A percentile compares a stretch with the other conserved stretches of the same genome.
Conservation (phyloP, 2,329 filamentous ascomycete genomes). For the Cladosporium sp. region DNA sequence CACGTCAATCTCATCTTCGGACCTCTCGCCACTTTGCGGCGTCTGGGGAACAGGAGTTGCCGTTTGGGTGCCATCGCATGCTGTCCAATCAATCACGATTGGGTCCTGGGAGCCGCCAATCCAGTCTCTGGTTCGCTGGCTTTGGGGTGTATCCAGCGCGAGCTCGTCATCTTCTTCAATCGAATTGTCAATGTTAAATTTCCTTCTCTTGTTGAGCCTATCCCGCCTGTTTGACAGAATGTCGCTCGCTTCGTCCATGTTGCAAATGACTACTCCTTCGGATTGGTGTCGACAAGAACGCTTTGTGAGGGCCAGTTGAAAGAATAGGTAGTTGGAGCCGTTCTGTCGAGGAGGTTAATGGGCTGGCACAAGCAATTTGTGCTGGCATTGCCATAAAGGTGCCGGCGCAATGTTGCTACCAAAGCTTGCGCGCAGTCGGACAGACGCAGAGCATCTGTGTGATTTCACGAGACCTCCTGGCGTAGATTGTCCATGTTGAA, state of each 20-base stretch:
- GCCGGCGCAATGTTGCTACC: neutral
- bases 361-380: neutral
- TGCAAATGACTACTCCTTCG: neutral
- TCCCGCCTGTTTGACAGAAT: neutral
- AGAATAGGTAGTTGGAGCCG: neutral
- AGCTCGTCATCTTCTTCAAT: neutral
- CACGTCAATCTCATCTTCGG: neutral
- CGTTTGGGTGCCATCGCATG: neutral
- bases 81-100: neutral
- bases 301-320: neutral
- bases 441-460: neutral
- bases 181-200: neutral
- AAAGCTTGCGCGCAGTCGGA: neutral
- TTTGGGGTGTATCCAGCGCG: neutral
- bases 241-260: neutral
- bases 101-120: neutral
- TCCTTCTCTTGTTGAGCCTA: neutral
- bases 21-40: neutral
- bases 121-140: neutral
- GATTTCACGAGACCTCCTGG: neutral
- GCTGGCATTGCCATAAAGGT: neutral
- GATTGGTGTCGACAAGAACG: neutral
- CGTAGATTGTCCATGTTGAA: neutral
- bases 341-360: neutral
- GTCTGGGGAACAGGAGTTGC: neutral